Percentiles rank a stretch among this genome's conserved stretches.
phyloP scores from a whole-genome alignment of 2,329 filamentous ascomycete genomes.

The Seiridium unicorne region DNA sequence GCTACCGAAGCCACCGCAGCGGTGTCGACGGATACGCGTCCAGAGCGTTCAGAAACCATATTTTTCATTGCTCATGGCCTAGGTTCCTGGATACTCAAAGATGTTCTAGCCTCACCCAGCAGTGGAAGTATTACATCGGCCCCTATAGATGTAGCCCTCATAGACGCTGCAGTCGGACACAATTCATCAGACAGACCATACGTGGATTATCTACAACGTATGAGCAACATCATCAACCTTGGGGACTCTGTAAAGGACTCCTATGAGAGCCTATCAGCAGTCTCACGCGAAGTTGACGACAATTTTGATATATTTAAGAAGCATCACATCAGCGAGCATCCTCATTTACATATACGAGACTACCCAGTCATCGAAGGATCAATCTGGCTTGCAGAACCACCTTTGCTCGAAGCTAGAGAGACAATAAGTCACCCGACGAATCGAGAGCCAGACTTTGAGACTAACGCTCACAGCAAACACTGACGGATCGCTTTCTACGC shows the following conservation, averaged over 20 bases:
- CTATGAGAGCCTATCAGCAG: neutral
- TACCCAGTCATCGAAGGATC: neutral
- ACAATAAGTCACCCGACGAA: neutral
- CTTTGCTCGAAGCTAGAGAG: neutral
- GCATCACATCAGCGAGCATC: neutral
- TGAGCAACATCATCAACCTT: neutral
- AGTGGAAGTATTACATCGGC: neutral
- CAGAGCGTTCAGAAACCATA: neutral
- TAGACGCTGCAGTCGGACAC: neutral
- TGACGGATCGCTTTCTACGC: neutral
- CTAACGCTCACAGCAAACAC: neutral
- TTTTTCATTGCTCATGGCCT: slow-evolving; percentile 3
- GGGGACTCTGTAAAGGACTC: neutral
- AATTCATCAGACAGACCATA: neutral
- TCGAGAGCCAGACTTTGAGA: neutral
- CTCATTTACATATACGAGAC: neutral
- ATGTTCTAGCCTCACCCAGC: neutral
- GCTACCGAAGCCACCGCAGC: neutral
- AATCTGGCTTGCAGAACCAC: neutral
- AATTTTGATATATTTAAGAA: neutral
- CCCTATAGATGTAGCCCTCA: neutral
- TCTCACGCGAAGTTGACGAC: neutral
- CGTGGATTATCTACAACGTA: neutral
- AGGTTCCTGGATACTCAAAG: neutral
- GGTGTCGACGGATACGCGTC: neutral